Evolutionary conservation across 495 filamentous ascomycete genomes (phyloP).

Genomic region (Neurospora tetraspora): DNA sequence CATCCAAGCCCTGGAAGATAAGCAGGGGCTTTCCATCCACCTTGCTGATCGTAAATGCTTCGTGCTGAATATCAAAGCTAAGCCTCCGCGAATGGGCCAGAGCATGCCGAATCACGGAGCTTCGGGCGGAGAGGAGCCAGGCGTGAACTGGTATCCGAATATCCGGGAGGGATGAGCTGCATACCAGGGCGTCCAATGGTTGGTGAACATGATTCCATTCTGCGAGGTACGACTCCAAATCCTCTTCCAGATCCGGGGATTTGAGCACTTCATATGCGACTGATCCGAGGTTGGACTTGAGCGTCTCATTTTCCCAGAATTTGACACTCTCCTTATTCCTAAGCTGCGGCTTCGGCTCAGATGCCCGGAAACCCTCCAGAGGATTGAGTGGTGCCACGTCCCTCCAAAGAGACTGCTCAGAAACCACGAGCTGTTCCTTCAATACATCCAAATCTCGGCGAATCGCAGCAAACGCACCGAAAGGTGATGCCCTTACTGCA

Average conservation of each 20-base stretch:
- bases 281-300: constrained; percentile 22
- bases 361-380: constrained; percentile 38
- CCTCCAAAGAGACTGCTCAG: constrained; percentile 56
- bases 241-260: constrained; percentile 46
- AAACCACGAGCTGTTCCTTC: constrained; percentile 58
- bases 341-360: constrained; percentile 11
- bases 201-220: constrained; percentile 24
- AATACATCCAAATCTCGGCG: constrained; percentile 80
- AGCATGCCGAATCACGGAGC: constrained; percentile 52
- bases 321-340: constrained; percentile 21
- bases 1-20: constrained; percentile 56
- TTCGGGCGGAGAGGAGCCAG: constrained; percentile 67
- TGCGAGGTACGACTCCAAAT: constrained; percentile 35
- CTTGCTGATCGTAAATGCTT: constrained; percentile 50
- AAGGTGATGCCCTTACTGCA: constrained; percentile 75
- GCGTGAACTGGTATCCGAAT: constrained; percentile 70
- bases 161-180: constrained; percentile 50
- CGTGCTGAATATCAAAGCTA: constrained; percentile 29
- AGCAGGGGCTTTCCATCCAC: constrained; percentile 42
- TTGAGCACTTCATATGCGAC: constrained; percentile 39
- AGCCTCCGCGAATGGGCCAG: constrained; percentile 41
- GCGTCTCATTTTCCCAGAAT: constrained; percentile 24
- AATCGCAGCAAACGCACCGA: constrained; percentile 80
- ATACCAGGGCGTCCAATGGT: constrained; percentile 35
- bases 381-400: constrained; percentile 62